These are phyloP conservation scores for Periconia digitata DNA, from an alignment of 2,329 filamentous ascomycete genomes.

Conservation along the genomic window DNA sequence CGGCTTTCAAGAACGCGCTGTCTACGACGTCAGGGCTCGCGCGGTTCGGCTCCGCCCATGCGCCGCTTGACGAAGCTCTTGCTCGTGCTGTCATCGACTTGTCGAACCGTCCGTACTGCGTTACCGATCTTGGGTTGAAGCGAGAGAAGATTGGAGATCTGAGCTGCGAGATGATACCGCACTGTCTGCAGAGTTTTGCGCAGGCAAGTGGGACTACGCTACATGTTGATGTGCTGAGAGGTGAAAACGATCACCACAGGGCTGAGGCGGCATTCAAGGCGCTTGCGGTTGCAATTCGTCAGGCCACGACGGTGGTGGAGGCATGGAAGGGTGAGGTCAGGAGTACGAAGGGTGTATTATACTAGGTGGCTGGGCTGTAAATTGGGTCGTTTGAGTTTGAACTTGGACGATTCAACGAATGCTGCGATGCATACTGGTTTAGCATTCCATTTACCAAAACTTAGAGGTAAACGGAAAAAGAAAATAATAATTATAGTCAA, in stretches of 20 bases:
- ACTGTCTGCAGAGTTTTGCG: conserved; percentile 92
- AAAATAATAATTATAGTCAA: no score
- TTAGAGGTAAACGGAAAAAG: no score
- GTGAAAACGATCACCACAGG: conserved; percentile 92
- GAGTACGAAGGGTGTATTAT: conserved; percentile 92
- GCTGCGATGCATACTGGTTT: no score
- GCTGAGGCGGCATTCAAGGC: conserved; percentile 98
- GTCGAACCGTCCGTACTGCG: conserved; percentile 84
- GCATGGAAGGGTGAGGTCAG: conserved; percentile 90
- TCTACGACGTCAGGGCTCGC: conserved; percentile 78
- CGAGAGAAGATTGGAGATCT: conserved; percentile 93
- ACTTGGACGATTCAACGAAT: no score
- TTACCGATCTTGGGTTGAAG: conserved; percentile 80
- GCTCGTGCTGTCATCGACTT: conserved; percentile 93
- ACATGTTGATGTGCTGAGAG: conserved; percentile 89
- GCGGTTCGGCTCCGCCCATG: conserved; percentile 89
- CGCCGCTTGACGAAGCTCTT: conserved; percentile 91
- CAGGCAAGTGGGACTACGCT: conserved; percentile 88
- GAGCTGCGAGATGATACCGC: conserved; percentile 80
- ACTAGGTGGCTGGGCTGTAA: no score
- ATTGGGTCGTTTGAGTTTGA: no score
- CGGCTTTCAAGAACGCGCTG: conserved; percentile 79
- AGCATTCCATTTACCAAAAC: no score
- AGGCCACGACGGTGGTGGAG: conserved; percentile 72
- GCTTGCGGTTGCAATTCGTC: conserved; percentile 79